Evolutionary conservation across 78 protist genomes (phyloP), one percentile per base, ranked within the genome.

Genomic region (Cyanophora paradoxa): DNA sequence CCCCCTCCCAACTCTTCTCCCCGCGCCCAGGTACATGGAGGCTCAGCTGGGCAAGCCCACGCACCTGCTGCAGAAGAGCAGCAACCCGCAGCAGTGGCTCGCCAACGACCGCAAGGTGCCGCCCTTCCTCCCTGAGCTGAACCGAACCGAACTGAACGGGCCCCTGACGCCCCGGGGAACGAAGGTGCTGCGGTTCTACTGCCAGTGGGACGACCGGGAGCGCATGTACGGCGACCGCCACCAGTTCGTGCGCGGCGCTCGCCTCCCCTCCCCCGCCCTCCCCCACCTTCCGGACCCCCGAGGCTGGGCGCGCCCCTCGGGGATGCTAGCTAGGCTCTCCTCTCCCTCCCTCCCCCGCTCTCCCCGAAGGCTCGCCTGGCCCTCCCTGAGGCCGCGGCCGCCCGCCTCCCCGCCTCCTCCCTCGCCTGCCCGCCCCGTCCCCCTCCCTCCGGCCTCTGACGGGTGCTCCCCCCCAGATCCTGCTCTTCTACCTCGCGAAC

Each of bases 121-220:
- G n/a, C n/a, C n/a, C n/a, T n/a, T n/a, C n/a, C n/a, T n/a, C n/a
- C n/a, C n/a, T n/a, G n/a, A n/a, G n/a, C n/a, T n/a, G n/a, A n/a
- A n/a, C n/a, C n/a, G n/a, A n/a, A n/a, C n/a, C n/a, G n/a, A n/a
- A n/a, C n/a, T n/a, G n/a, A n/a, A n/a, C n/a, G n/a, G n/a, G n/a
- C n/a, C n/a, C n/a, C n/a, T n/a, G n/a, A n/a, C n/a, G n/a, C n/a
- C n/a, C n/a, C n/a, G n/a, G n/a, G n/a, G n/a, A n/a, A n/a, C n/a
- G n/a, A n/a, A n/a, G n/a, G 74, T 77, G 63, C 69, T 77, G 20
- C 54, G 77, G 26, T 69, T 78, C 77, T 24, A 24, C 61, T 19
- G 40, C 26, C 14, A 28, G 50, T 86, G 90, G 90, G 83, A 86
- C 72, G 79, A 76, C 79, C 40, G 78, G 22, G 70, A 22, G 20